Evolutionary conservation across 177 flowering plant species (phyloP).

Genomic region (Vitis hybrid): DNA sequence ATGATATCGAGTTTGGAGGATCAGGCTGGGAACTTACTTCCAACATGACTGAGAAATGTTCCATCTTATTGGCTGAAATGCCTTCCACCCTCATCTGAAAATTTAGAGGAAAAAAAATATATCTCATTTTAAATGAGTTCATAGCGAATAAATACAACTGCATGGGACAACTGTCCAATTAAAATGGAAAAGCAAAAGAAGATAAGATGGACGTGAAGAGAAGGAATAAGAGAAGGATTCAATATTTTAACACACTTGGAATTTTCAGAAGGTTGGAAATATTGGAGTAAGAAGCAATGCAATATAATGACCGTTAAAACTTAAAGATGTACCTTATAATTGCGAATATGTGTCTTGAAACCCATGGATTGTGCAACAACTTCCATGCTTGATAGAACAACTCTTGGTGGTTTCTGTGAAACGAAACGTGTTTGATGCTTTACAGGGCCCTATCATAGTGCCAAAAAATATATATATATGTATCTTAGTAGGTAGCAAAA

Average conservation of each 20-base stretch:
- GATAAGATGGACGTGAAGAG: not conserved
- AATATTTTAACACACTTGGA: too few relatives aligned
- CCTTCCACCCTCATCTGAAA: conserved; percentile 98
- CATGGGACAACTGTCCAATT: not conserved
- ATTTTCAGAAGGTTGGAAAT: too few relatives aligned
- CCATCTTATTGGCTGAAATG: conserved; percentile 62
- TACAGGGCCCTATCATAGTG: conserved; percentile 47
- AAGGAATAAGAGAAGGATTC: not conserved
- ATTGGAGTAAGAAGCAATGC: too few relatives aligned
- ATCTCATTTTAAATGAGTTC: conserved; percentile 5
- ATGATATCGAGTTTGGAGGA: too few relatives aligned
- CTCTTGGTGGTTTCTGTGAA: conserved; percentile 76
- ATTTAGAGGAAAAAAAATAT: not conserved
- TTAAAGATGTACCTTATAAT: conserved; percentile 53
- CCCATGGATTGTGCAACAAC: conserved; percentile 89
- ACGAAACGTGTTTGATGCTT: conserved; percentile 75
- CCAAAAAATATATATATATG: not conserved
- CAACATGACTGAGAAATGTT: conserved; percentile 73
- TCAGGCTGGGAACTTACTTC: conserved; percentile 51
- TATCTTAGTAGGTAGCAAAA: not conserved
- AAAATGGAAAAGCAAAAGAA: conserved; percentile 14
- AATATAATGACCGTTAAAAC: too few relatives aligned
- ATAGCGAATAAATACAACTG: not conserved
- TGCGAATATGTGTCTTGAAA: conserved; percentile 80
- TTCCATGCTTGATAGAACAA: conserved; percentile 82